These are phyloP conservation scores for Aspergillus novofumigatus DNA, from an alignment of 2,329 filamentous ascomycete genomes.

Conservation along the genomic window DNA sequence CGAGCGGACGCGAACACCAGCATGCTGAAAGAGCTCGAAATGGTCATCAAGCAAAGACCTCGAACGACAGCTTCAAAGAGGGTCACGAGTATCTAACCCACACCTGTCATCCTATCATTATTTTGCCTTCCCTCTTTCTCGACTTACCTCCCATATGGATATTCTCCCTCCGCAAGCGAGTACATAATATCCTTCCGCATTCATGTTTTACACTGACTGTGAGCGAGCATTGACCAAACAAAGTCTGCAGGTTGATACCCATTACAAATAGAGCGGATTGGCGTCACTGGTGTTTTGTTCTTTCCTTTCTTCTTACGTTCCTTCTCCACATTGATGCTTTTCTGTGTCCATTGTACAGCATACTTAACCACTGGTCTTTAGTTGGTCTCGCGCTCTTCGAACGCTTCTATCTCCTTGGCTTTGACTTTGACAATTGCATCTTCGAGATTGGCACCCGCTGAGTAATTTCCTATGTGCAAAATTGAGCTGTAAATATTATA, in stretches of 20 bases:
- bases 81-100: conserved; percentile 40
- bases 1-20: conserved; percentile 76
- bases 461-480: conserved; percentile 7
- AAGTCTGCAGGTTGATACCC: conserved; percentile 30
- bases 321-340: conserved; percentile 1
- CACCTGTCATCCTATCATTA: background rate
- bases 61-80: conserved; percentile 36
- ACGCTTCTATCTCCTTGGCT: background rate
- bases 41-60: conserved; percentile 66
- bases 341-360: conserved; percentile 1
- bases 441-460: background rate
- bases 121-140: background rate
- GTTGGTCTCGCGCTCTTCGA: conserved; percentile 2
- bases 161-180: background rate
- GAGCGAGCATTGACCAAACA: conserved; percentile 13
- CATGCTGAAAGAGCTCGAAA: conserved; percentile 91
- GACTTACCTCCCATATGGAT: background rate
- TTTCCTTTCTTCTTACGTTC: conserved; percentile 8
- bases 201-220: conserved; percentile 7
- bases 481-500: conserved; percentile 23
- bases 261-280: conserved; percentile 30
- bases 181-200: conserved; percentile 4
- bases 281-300: conserved; percentile 28
- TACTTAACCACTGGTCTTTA: conserved; percentile 1
- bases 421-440: conserved; percentile 1